Evolutionary conservation across 345 rosid species (phyloP).

Genomic region (Hibiscus mutabilis): DNA sequence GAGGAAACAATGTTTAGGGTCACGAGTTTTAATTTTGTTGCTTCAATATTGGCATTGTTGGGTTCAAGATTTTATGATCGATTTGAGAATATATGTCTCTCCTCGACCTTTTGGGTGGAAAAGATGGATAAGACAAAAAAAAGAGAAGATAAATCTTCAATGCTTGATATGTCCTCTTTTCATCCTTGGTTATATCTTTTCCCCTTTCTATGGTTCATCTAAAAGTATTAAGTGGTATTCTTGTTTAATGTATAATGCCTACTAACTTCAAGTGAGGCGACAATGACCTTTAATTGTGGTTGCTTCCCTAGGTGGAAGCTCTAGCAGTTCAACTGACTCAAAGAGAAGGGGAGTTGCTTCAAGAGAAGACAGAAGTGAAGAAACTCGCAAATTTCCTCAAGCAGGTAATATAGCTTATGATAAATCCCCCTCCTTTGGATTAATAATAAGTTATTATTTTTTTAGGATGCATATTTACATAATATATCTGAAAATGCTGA

Average conservation of each 20-base stretch:
- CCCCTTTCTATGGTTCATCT: neutral
- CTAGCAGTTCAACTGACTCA: conserved; percentile 89
- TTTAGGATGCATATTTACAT: neutral
- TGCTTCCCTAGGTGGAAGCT: conserved; percentile 75
- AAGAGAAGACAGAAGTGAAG: conserved; percentile 94
- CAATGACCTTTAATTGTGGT: too few relatives aligned
- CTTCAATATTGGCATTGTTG: too few relatives aligned
- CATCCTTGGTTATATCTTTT: neutral
- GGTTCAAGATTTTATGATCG: neutral
- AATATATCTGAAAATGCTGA: too few relatives aligned
- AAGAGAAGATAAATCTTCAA: too few relatives aligned
- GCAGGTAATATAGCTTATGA: conserved; percentile 44
- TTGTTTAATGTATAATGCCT: conserved; percentile 8
- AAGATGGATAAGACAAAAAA: neutral
- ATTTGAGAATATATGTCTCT: neutral
- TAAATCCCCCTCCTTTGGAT: neutral
- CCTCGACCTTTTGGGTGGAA: neutral
- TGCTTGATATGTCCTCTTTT: neutral
- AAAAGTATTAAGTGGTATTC: neutral
- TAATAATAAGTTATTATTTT: too few relatives aligned
- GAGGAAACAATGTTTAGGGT: neutral
- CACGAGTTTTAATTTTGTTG: neutral
- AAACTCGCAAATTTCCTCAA: conserved; percentile 81
- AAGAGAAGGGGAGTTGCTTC: conserved; percentile 92
- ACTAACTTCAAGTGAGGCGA: too few relatives aligned